phyloP scores from a whole-genome alignment of 306 rosid species.

The Echinosophora koreensis region DNA sequence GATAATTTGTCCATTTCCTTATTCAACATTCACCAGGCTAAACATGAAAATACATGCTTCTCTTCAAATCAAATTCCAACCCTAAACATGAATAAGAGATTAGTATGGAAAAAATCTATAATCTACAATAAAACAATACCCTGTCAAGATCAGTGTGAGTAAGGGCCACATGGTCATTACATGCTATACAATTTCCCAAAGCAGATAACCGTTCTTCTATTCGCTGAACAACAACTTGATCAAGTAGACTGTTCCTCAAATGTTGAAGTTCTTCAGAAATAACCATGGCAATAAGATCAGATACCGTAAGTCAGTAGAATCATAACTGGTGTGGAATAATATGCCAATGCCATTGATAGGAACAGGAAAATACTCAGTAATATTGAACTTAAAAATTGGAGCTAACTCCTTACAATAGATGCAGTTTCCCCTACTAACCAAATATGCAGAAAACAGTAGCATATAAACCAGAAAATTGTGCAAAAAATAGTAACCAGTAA shows the following conservation, averaged over 20 bases:
- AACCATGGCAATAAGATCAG: conserved; percentile 30
- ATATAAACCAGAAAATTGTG: too few relatives aligned
- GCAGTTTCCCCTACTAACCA: too few relatives aligned
- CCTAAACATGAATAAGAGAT: background rate
- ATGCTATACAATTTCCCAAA: conserved; percentile 90
- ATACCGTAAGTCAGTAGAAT: conserved; percentile 20
- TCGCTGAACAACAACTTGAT: conserved; percentile 90
- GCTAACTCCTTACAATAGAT: too few relatives aligned
- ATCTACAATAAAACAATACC: conserved; percentile 53
- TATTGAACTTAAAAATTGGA: too few relatives aligned
- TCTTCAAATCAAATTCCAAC: conserved; percentile 16
- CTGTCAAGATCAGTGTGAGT: conserved; percentile 93
- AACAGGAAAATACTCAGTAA: too few relatives aligned
- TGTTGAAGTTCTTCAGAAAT: conserved; percentile 84
- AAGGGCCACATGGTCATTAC: conserved; percentile 97
- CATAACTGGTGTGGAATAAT: background rate
- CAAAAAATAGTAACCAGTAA: too few relatives aligned
- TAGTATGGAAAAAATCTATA: background rate
- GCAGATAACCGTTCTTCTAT: conserved; percentile 91
- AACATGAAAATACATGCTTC: background rate
- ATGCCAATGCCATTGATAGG: background rate
- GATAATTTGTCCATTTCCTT: background rate
- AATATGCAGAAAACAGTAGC: too few relatives aligned
- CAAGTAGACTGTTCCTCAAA: conserved; percentile 93
- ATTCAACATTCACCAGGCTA: conserved; percentile 7